phyloP scores from a whole-genome alignment of 768 basidiomycete genomes.

The Leucogyrophana mollusca region DNA sequence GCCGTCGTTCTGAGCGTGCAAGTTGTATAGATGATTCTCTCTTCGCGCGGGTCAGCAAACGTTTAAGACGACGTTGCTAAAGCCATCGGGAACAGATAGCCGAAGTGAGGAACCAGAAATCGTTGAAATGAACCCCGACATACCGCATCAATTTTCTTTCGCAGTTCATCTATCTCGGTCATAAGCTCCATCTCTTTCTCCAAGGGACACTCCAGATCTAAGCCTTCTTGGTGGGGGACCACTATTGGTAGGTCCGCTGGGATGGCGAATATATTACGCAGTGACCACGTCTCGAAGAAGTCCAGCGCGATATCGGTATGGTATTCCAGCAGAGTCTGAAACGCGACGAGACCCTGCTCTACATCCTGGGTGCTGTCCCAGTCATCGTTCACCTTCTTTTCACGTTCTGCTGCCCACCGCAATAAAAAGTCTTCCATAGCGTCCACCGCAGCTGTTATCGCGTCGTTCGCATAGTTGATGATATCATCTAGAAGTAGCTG shows the following conservation, averaged over 20 bases:
- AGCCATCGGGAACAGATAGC: slow-evolving; percentile 3
- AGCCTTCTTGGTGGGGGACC: slow-evolving; percentile 70
- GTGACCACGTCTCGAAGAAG: slow-evolving; percentile 86
- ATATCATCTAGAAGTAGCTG: slow-evolving; percentile 85
- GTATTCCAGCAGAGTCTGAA: slow-evolving; percentile 85
- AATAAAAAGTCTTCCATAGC: slow-evolving; percentile 77
- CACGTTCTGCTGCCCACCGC: slow-evolving; percentile 70
- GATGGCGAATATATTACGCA: slow-evolving; percentile 85
- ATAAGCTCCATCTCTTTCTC: slow-evolving; percentile 60
- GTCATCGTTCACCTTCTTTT: slow-evolving; percentile 41
- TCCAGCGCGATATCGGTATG: slow-evolving; percentile 92
- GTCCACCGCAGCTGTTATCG: slow-evolving; percentile 74
- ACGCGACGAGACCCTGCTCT: slow-evolving; percentile 78
- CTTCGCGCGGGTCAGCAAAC: slow-evolving; percentile 53
- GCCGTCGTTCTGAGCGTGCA: slow-evolving; percentile 43
- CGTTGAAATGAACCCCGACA: neutral
- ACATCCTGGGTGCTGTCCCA: slow-evolving; percentile 69
- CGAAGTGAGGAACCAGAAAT: neutral
- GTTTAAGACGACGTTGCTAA: slow-evolving; percentile 68
- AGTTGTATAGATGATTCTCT: slow-evolving; percentile 46
- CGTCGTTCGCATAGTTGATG: slow-evolving; percentile 78
- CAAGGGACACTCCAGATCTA: slow-evolving; percentile 62
- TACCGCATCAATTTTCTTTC: slow-evolving; percentile 68
- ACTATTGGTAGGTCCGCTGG: slow-evolving; percentile 68
- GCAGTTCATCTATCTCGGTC: slow-evolving; percentile 65